Conservation (phyloP, 1,284 basidiomycete species). For the Marasmius fiardii region DNA sequence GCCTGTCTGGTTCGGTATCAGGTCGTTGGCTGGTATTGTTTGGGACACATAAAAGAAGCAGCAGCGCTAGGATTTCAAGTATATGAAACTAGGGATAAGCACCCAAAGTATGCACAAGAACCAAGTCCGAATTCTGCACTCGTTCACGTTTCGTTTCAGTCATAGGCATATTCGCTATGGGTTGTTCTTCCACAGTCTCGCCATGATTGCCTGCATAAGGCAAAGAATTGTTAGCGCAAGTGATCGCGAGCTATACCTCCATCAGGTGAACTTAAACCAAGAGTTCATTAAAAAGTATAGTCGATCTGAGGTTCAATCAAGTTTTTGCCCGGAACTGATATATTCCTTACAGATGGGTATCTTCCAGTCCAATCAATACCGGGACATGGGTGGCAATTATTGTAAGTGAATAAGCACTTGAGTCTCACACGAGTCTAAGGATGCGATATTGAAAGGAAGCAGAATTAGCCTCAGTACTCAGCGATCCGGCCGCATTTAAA, state of each 20-base stretch:
- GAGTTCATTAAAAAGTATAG: conserved; percentile 52
- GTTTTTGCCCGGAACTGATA: not conserved
- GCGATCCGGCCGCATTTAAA: conserved; percentile 54
- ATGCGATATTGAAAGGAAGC: conserved; percentile 48
- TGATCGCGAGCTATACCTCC: conserved; percentile 40
- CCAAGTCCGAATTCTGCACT: not conserved
- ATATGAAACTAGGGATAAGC: conserved; percentile 50
- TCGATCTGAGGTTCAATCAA: not conserved
- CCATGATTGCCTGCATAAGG: conserved; percentile 55
- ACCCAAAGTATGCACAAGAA: conserved; percentile 51
- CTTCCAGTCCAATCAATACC: conserved; percentile 63
- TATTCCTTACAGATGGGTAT: conserved; percentile 49
- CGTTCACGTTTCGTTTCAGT: conserved; percentile 28
- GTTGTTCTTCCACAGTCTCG: conserved; percentile 64
- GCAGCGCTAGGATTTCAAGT: conserved; percentile 59
- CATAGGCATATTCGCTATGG: conserved; percentile 65
- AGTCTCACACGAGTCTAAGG: not conserved
- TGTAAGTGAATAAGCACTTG: conserved; percentile 32
- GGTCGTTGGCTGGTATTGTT: conserved; percentile 59
- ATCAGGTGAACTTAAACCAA: conserved; percentile 59
- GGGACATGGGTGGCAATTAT: conserved; percentile 66
- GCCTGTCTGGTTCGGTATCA: conserved; percentile 20
- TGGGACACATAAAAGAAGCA: conserved; percentile 56
- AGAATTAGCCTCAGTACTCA: conserved; percentile 56
- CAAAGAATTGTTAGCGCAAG: conserved; percentile 35